Evolutionary conservation across 805 yeast species (phyloP), one percentile per base, ranked within the genome.

Genomic region (Barnettozyma californica): DNA sequence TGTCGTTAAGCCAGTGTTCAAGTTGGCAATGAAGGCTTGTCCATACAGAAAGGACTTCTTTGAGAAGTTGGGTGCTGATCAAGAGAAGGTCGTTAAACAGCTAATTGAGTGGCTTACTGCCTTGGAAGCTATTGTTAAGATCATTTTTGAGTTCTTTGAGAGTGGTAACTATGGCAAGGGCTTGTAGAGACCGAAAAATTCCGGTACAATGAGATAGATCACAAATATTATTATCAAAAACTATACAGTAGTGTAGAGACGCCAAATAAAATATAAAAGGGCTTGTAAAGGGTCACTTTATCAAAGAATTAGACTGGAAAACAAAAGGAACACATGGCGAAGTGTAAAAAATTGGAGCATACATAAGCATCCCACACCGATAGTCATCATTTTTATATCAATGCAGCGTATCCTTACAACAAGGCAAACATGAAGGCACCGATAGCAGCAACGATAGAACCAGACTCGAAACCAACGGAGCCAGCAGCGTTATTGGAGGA

Each of bases 21-120:
- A 87, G 70, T 75, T 90, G 65, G 97, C 97, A 43, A 90, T 89
- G 96, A 87, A 86, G 68, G 95, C 96, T 2, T 87, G 95, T 68
- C 97, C 97, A 11, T 90, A 87, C 69, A 80, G 96, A 72, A 81
- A 79, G 65, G 95, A 82, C 62, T 87, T 89, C 64, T 89, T 87
- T 61, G 83, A 67, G 51, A 89, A 88, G 71, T 77, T 89, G 58
- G 96, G 96, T 49, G 75, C 75, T 20, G 89, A 84, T 65, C 84
- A 81, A 64, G 83, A 70, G 31, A 78, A 76, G 62, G 95, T 90
- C 20, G 58, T 67, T 35, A 72, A 68, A 53, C 90, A 89, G 68
- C 73, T 90, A 61, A 69, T 64, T 46, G 78, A 60, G 29, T 89
- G 97, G 97, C 75, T 90, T 54, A 73, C 65, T 45, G 90, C 94